Base-by-base conservation (phyloP, 73 alveolate species). In the Stentor roeselii region DNA sequence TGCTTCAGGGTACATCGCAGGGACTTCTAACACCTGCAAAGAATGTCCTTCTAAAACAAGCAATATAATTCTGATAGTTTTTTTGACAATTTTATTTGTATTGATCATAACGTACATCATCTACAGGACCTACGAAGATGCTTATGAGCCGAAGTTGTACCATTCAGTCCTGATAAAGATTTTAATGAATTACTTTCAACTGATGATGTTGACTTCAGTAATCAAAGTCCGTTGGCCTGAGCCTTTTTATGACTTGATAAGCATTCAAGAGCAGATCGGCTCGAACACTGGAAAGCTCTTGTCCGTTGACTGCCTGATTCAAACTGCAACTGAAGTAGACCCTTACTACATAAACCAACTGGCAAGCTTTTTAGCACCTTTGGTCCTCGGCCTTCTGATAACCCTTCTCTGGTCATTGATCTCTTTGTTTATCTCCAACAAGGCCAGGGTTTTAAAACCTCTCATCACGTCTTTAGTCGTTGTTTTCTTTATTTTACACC, bases 401-500 rank as follows among this genome's bases (percentile, higher is more conserved):
- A 21, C 37, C 0, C 14, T 67, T 0, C 0, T 2, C 11, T 67
- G 80, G 37, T 14, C 21, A 30, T 30, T 67, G 34, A 21, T 50
- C 67, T 6, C 67, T 50, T 21, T 21, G 80, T 21, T 67, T 21
- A n/a, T n/a, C n/a, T 0, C 0, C 21, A 34, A 40, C 50, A 27
- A 21, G 34, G 21, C 21, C 21, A 0, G 27, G 41, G 37, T 67
- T 67, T 30, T 32, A 0, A 32, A 34, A 11, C n/a, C 2, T 1
- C 41, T 67, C 11, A 2, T 76, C 14, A 21, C 84, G 1, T 27
- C 84, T 0, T 34, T 15, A 1, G 39, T 41, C 14, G 39, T 41
- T 76, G 74, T 76, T 21, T 40, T 76, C 39, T 76, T 76, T 41
- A 14, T 76, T 1, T 36, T 76, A 21, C 84, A 76, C 39, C 84